Evolutionary conservation across 306 rosid genomes (phyloP).

Genomic region (Corylus avellana): DNA sequence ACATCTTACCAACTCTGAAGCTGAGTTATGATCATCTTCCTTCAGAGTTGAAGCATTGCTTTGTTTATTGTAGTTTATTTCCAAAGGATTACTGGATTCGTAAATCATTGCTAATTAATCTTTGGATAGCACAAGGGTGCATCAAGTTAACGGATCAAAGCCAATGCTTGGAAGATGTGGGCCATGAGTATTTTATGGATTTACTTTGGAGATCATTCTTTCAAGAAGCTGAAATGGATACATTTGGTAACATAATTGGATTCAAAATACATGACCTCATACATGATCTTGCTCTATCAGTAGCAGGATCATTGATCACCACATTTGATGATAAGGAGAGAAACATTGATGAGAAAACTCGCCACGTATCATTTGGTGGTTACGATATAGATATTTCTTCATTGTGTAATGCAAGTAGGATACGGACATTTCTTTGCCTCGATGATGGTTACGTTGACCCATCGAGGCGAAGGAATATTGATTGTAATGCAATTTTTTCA

Average conservation of each 20-base stretch:
- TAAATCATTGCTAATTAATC: background rate
- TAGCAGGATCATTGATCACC: background rate
- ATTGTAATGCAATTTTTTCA: background rate
- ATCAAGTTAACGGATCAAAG: background rate
- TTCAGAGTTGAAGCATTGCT: no score
- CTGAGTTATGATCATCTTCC: no score
- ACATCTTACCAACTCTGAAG: no score
- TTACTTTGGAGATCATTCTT: conserved; percentile 13
- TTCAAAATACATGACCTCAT: conserved; percentile 20
- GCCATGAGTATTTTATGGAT: background rate
- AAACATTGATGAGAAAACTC: background rate
- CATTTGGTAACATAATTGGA: background rate
- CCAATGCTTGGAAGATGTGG: background rate
- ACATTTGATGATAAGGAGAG: background rate
- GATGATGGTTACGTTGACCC: rapidly evolving
- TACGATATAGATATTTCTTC: background rate
- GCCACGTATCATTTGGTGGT: background rate
- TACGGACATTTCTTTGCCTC: conserved; percentile 5
- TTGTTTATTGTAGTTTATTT: no score
- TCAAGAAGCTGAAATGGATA: background rate
- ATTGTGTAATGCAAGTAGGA: background rate
- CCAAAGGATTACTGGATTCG: background rate
- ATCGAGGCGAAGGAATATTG: no score
- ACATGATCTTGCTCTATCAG: background rate
- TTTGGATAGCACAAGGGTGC: conserved; percentile 24